These are phyloP conservation scores for Spathaspora passalidarum DNA, from an alignment of 805 yeast genomes.

Conservation along the genomic window DNA sequence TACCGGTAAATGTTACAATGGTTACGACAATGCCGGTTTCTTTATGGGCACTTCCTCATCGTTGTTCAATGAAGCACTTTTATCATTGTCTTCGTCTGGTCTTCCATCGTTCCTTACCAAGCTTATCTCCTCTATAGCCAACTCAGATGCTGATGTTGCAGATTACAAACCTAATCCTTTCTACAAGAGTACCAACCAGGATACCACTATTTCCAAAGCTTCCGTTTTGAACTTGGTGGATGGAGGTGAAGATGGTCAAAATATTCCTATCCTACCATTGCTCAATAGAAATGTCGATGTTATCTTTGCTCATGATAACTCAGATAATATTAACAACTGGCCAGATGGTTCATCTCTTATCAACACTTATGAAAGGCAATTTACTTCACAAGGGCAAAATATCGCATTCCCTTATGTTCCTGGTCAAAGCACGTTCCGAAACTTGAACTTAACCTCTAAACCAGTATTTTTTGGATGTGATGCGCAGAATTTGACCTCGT, in stretches of 20 bases:
- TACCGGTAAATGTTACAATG: slow-evolving; percentile 50
- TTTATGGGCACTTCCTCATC: slow-evolving; percentile 82
- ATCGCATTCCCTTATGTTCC: slow-evolving; percentile 82
- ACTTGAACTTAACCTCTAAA: slow-evolving; percentile 56
- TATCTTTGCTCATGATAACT: slow-evolving; percentile 41
- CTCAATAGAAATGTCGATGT: slow-evolving; percentile 33
- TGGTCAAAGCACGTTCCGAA: slow-evolving; percentile 56
- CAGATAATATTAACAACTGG: slow-evolving; percentile 27
- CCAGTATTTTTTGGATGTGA: slow-evolving; percentile 88
- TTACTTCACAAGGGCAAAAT: slow-evolving; percentile 45
- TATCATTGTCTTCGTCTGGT: slow-evolving; percentile 48
- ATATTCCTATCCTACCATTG: slow-evolving; percentile 36
- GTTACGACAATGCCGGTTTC: slow-evolving; percentile 81
- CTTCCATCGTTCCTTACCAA: background rate
- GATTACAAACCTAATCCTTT: slow-evolving; percentile 68
- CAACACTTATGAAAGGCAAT: slow-evolving; percentile 33
- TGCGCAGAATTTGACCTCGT: slow-evolving; percentile 55
- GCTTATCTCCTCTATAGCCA: slow-evolving; percentile 14
- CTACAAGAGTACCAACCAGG: slow-evolving; percentile 34
- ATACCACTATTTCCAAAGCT: slow-evolving; percentile 17
- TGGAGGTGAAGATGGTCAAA: slow-evolving; percentile 41
- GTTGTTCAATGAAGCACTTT: slow-evolving; percentile 65
- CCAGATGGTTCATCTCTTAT: slow-evolving; percentile 37
- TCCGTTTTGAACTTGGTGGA: slow-evolving; percentile 31
- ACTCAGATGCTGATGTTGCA: slow-evolving; percentile 47